A percentile compares a stretch with the other conserved stretches of the same genome.
Evolutionary conservation across 495 filamentous ascomycete genomes (phyloP).

Genomic region (Penicillium taxi): DNA sequence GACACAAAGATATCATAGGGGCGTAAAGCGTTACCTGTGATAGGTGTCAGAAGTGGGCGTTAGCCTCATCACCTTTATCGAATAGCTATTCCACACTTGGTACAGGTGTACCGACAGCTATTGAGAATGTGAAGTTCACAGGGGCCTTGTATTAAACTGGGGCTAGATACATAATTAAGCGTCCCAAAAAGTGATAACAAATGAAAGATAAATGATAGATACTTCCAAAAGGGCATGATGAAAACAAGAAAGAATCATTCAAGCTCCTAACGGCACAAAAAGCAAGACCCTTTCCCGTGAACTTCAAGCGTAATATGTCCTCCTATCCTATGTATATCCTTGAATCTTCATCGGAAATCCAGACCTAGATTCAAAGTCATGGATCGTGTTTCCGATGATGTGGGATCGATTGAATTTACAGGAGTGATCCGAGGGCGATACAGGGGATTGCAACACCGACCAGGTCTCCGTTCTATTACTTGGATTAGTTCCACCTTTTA

Average conservation of each 20-base stretch:
- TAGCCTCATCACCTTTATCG: too few relatives aligned
- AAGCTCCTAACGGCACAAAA: neutral
- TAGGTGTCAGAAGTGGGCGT: too few relatives aligned
- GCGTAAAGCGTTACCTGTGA: too few relatives aligned
- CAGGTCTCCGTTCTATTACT: constrained; percentile 23
- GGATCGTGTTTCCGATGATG: too few relatives aligned
- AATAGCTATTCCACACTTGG: too few relatives aligned
- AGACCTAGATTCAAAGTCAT: neutral
- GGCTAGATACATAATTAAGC: constrained; percentile 11
- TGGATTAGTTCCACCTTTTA: neutral
- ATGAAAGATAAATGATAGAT: constrained; percentile 15
- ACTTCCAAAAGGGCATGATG: neutral
- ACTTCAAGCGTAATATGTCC: constrained; percentile 11
- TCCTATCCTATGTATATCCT: constrained; percentile 2
- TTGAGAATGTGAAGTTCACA: too few relatives aligned
- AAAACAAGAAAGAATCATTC: constrained; percentile 3
- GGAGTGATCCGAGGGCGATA: constrained; percentile 32
- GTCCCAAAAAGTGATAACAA: constrained; percentile 8
- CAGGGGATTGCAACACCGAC: constrained; percentile 40
- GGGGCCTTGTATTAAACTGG: constrained; percentile 8
- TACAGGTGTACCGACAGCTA: too few relatives aligned
- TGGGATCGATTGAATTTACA: constrained; percentile 31
- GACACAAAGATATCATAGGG: too few relatives aligned
- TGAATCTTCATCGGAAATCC: neutral
- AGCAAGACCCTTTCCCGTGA: constrained; percentile 7